Evolutionary conservation across 768 basidiomycete genomes (phyloP).

Genomic region (Trametes gibbosa): DNA sequence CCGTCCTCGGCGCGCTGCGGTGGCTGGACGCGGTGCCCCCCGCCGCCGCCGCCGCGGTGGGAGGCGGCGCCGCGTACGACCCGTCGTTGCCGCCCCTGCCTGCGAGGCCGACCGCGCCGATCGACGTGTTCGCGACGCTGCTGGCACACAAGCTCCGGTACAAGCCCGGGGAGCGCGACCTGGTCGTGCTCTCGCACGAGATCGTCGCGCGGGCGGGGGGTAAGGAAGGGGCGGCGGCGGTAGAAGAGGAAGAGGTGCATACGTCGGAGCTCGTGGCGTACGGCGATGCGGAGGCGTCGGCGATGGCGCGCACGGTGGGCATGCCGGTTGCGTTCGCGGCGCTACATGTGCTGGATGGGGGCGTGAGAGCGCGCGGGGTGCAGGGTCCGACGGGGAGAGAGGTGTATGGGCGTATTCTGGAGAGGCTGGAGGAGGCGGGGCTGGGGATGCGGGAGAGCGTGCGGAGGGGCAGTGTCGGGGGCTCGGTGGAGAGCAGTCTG

Average conservation of each 20-base stretch:
- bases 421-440: slow-evolving; percentile 50
- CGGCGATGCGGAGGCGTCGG: slow-evolving; percentile 57
- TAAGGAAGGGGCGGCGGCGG: slow-evolving; percentile 34
- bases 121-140: slow-evolving; percentile 73
- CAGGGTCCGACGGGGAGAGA: slow-evolving; percentile 59
- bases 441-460: slow-evolving; percentile 40
- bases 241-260: slow-evolving; percentile 54
- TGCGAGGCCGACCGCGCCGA: slow-evolving; percentile 41
- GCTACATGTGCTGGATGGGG: slow-evolving; percentile 63
- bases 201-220: slow-evolving; percentile 48
- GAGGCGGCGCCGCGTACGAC: slow-evolving; percentile 10
- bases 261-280: slow-evolving; percentile 66
- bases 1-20: slow-evolving; percentile 40
- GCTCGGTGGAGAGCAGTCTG: slow-evolving; percentile 9
- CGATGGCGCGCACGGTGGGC: slow-evolving; percentile 92
- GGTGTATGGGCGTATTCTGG: slow-evolving; percentile 63
- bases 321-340: slow-evolving; percentile 86
- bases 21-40: slow-evolving; percentile 44
- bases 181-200: slow-evolving; percentile 85
- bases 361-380: slow-evolving; percentile 53
- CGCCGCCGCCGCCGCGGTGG: slow-evolving; percentile 13
- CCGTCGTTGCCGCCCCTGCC: slow-evolving; percentile 44
- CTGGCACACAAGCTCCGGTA: slow-evolving; percentile 75
- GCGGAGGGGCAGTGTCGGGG: neutral
- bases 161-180: slow-evolving; percentile 68